Conservation (phyloP, 352 stramenopile species). For the Globisporangium alternatum region DNA sequence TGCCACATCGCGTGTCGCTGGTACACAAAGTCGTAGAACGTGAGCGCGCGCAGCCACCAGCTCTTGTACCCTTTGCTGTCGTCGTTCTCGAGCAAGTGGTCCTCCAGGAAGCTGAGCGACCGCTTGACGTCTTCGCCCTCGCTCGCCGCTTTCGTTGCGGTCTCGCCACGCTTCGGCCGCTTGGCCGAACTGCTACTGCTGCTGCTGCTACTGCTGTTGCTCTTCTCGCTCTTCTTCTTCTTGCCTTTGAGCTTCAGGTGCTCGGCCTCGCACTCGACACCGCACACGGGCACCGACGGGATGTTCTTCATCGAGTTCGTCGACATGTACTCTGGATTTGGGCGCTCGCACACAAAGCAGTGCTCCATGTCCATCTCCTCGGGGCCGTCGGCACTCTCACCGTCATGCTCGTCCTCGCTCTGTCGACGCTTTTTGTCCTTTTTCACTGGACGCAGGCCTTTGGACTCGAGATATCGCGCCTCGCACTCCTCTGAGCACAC, state of each 20-base stretch:
- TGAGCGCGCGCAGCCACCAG: conserved; percentile 79
- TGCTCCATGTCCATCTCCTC: conserved; percentile 26
- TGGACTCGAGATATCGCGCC: conserved; percentile 50
- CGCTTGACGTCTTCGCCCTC: conserved; percentile 13
- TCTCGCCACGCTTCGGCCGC: not conserved
- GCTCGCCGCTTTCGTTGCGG: not conserved
- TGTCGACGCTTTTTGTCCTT: conserved; percentile 19
- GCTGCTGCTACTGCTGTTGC: not conserved
- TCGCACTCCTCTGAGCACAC: conserved; percentile 60
- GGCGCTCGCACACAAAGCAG: conserved; percentile 63
- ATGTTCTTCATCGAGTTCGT: conserved; percentile 52
- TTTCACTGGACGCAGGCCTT: conserved; percentile 36
- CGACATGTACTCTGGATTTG: conserved; percentile 65
- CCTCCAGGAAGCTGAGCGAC: conserved; percentile 70
- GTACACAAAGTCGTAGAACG: conserved; percentile 86
- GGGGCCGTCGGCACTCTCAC: conserved; percentile 2
- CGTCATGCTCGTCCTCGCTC: conserved; percentile 19
- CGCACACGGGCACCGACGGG: conserved; percentile 57
- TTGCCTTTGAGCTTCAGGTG: conserved; percentile 27
- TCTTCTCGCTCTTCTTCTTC: conserved; percentile 31
- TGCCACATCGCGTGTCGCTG: conserved; percentile 86
- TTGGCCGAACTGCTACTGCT: conserved; percentile 1
- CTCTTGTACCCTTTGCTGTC: conserved; percentile 81
- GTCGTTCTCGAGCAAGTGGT: conserved; percentile 69
- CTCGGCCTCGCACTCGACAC: conserved; percentile 59